Evolutionary conservation across 805 yeast genomes (phyloP), one percentile per base, ranked within the genome.

Genomic region (Yamadazyma phyllophila): DNA sequence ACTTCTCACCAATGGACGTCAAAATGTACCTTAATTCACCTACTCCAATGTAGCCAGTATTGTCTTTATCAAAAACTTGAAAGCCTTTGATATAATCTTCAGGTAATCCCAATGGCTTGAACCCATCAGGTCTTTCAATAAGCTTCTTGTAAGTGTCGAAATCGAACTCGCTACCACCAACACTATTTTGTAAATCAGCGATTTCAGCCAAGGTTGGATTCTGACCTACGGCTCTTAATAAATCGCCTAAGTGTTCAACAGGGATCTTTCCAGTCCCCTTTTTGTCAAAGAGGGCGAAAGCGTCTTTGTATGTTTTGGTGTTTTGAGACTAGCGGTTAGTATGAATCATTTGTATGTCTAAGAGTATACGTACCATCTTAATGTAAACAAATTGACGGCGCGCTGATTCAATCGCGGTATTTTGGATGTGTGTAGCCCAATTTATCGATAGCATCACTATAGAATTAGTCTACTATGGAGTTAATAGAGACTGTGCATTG

Each of bases 41-140:
- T 37, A 94, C 96, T 34, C 97, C 96, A 57, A 94, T 94, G 70
- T 84, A 88, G 4, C 99, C 99, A 14, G 97, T 86, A 53, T 85
- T 81, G 54, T 90, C 96, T 73, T 92, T 94, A 72, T 94, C 99
- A 58, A 94, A 94, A 5, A 94, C 97, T 72, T 94, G 98, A 80
- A 94, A 94, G 0, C 77, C 77, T 62, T 92, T 88, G 61, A 94
- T 81, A 67, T 92, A 94, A 66, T 94, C 99, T 51, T 77, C 88
- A 35, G 95, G 90, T 58, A 86, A 87, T 11, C 96, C 96, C 48
- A 88, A 78, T 34, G 89, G 82, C 67, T 85, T 85, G 78, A 87
- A 88, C 0, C 95, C 95, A 57, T 86, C 89, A 36, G 94, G 95
- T 68, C 96, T 82, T 66, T 83, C 83, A 55, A 88, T 82, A 58